Conservation (phyloP, 192 early-diverging fungal species). For the Piromyces finnis region DNA sequence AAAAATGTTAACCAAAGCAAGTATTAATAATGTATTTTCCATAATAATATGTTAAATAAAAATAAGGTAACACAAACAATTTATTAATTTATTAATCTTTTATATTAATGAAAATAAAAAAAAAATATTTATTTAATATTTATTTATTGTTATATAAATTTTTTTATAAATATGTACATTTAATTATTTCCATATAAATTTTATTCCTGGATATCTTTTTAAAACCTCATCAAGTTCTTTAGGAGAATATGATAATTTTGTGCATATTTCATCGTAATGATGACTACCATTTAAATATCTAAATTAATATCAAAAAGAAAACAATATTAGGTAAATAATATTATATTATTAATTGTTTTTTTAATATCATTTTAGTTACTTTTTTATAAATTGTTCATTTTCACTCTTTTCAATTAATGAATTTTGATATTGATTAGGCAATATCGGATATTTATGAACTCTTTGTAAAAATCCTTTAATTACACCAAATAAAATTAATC, state of each 20-base stretch:
- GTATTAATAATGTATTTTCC: too few relatives aligned
- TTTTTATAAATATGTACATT: too few relatives aligned
- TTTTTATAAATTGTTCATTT: background rate
- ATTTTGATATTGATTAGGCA: slow-evolving; percentile 13
- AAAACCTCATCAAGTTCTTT: slow-evolving; percentile 38
- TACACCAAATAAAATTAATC: slow-evolving; percentile 81
- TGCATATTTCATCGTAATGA: slow-evolving; percentile 64
- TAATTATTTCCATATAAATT: slow-evolving; percentile 26
- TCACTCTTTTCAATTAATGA: background rate
- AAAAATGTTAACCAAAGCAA: too few relatives aligned
- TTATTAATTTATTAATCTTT: too few relatives aligned
- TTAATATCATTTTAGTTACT: background rate
- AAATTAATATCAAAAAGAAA: too few relatives aligned
- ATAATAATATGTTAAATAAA: too few relatives aligned
- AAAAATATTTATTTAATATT: too few relatives aligned
- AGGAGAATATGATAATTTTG: slow-evolving; percentile 33
- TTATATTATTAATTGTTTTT: too few relatives aligned
- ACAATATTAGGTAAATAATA: too few relatives aligned
- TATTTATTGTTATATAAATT: too few relatives aligned
- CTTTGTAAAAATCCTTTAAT: slow-evolving; percentile 67
- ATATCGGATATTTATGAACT: slow-evolving; percentile 78
- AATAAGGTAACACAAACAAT: too few relatives aligned
- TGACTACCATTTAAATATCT: slow-evolving; percentile 36
- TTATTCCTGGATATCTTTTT: slow-evolving; percentile 13
- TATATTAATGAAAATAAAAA: too few relatives aligned